Evolutionary conservation across 371 early-diverging fungal genomes (phyloP), one percentile per base, ranked within the genome.

Genomic region (Catenaria anguillulae): DNA sequence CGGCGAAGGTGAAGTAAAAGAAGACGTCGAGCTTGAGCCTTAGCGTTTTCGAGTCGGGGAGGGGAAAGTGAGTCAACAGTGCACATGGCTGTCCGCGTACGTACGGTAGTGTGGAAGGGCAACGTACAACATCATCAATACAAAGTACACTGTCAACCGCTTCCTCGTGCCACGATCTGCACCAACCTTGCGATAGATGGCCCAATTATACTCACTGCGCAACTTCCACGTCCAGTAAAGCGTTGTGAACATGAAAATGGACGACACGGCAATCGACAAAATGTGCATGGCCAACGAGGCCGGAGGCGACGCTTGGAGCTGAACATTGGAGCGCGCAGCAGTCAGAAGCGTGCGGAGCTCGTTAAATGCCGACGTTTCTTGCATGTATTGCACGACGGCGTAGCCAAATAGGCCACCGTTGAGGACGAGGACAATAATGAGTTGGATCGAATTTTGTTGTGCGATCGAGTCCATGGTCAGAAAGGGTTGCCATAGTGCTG

Each of bases 1-100:
- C 36, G 26, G 58, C n/a, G 21, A 58, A 58, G 36, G 58, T 40
- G 21, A 42, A 36, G 36, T 58, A 58, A 36, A 58, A 58, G 36
- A 58, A 58, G 58, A 58, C 58, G 36, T 58, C 58, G 40, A 58
- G 58, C 43, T 58, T 58, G 2, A 58, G 58, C 36, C 58, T 58
- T n/a, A 2, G 5, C 23, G 37, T 37, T 13, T 13, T 8, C 37
- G 37, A 4, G 37, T 37, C 37, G 13, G 37, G 8, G 8, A 37
- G 4, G 8, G 13, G 8, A 37, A 8, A 4, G 37, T 4, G 37
- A 37, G 8, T 37, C 37, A 13, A 37, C 13, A 4, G n/a, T n/a
- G n/a, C n/a, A n/a, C n/a, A n/a, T n/a, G n/a, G n/a, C n/a, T n/a
- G n/a, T n/a, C n/a, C n/a, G n/a, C n/a, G n/a, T n/a, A n/a, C n/a